These are phyloP conservation scores for Hypoxylon lienhwacheense DNA, from an alignment of 495 filamentous ascomycete genomes.

Conservation along the genomic window DNA sequence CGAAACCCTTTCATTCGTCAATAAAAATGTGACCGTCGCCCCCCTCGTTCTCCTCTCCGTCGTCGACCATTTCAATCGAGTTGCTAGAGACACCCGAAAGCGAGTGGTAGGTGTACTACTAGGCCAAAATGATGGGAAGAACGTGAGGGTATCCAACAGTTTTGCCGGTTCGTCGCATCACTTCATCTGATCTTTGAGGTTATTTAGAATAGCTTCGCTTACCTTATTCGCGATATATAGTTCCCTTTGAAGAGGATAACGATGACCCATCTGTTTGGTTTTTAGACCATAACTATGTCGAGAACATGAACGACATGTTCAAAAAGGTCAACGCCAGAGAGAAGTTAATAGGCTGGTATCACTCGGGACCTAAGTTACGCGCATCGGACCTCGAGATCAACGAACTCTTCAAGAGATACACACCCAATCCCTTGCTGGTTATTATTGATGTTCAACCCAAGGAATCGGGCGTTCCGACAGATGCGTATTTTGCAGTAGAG, in stretches of 20 bases:
- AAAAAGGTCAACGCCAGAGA: conserved; percentile 99
- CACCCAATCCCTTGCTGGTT: conserved; percentile 90
- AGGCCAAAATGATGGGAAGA: conserved; percentile 92
- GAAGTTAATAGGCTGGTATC: conserved; percentile 99
- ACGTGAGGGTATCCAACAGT: conserved; percentile 96
- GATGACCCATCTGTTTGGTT: conserved; percentile 99
- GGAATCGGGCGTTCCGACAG: conserved; percentile 95
- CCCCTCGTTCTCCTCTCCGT: conserved; percentile 96
- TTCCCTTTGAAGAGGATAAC: conserved; percentile 98
- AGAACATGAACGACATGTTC: conserved; percentile 99
- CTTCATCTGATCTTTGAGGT: not conserved
- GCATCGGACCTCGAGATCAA: conserved; percentile 99
- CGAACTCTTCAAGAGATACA: conserved; percentile 99
- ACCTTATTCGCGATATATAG: conserved; percentile 49
- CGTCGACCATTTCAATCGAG: conserved; percentile 97
- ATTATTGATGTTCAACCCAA: conserved; percentile 99
- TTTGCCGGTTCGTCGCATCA: conserved; percentile 74
- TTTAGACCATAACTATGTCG: conserved; percentile 98
- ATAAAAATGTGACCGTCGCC: conserved; percentile 91
- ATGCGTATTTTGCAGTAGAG: conserved; percentile 98
- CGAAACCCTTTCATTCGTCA: conserved; percentile 89
- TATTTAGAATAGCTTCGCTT: conserved; percentile 11
- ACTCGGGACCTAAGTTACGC: conserved; percentile 94
- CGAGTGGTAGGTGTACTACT: conserved; percentile 94
- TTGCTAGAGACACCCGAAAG: conserved; percentile 76